A percentile compares a stretch with the other conserved stretches of the same genome.
Conservation (phyloP, 2,329 filamentous ascomycete species). For the Rhinocladiella mackenziei region DNA sequence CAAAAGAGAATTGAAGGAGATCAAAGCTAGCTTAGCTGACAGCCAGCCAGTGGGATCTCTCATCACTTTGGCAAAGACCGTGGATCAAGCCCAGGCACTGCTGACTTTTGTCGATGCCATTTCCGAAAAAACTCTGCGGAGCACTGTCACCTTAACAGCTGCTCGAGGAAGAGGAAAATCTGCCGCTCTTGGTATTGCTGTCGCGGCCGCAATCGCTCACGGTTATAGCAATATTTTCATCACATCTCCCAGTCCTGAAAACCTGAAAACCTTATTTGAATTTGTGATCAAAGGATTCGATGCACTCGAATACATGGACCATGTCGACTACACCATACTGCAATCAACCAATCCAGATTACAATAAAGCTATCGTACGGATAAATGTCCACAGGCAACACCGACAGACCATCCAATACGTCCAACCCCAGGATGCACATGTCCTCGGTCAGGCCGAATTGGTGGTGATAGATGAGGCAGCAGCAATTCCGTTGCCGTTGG, state of each 20-base stretch:
- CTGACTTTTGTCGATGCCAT: conserved; percentile 95
- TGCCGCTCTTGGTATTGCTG: conserved; percentile 86
- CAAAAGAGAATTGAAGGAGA: conserved; percentile 70
- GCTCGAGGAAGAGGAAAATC: conserved; percentile 95
- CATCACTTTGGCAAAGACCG: conserved; percentile 78
- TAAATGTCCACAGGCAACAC: conserved; percentile 92
- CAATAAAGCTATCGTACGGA: conserved; percentile 96
- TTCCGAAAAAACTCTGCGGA: conserved; percentile 88
- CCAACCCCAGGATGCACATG: conserved; percentile 90
- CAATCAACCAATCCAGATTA: conserved; percentile 98
- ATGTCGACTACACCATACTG: conserved; percentile 95
- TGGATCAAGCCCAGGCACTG: conserved; percentile 95
- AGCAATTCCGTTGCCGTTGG: conserved; percentile 87
- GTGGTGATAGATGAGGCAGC: conserved; percentile 97
- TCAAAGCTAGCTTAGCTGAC: conserved; percentile 84
- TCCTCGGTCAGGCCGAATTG: conserved; percentile 88
- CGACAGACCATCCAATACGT: conserved; percentile 99
- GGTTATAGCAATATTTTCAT: conserved; percentile 99
- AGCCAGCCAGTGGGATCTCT: conserved; percentile 81
- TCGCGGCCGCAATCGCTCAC: conserved; percentile 89
- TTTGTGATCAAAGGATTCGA: conserved; percentile 99
- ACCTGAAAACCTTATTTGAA: conserved; percentile 96
- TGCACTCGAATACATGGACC: conserved; percentile 86
- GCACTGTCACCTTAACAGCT: conserved; percentile 88
- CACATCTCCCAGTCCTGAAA: conserved; percentile 94